Conservation (phyloP, 495 filamentous ascomycete species). For the Lophiostoma macrostomum region DNA sequence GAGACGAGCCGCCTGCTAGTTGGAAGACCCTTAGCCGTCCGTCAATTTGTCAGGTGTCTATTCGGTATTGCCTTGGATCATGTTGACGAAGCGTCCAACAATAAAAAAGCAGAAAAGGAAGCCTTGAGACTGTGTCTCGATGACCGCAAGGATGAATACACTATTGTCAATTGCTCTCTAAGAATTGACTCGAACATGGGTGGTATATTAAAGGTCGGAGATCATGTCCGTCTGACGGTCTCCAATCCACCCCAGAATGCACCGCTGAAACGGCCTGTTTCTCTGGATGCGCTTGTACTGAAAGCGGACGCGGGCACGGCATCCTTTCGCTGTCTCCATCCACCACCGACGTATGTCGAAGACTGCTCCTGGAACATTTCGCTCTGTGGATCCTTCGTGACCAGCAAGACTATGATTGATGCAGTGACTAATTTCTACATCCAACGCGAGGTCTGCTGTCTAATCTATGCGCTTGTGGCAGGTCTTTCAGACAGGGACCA, state of each 20-base stretch:
- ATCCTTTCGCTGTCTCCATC: conserved; percentile 47
- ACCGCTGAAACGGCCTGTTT: conserved; percentile 33
- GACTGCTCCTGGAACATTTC: conserved; percentile 46
- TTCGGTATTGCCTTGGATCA: conserved; percentile 52
- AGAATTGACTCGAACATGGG: conserved; percentile 44
- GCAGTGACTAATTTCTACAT: conserved; percentile 43
- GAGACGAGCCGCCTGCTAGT: conserved; percentile 42
- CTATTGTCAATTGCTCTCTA: conserved; percentile 38
- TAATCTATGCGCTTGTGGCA: conserved; percentile 39
- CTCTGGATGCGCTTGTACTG: conserved; percentile 45
- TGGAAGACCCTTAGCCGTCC: conserved; percentile 34
- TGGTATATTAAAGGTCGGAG: conserved; percentile 19
- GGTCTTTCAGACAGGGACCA: conserved; percentile 12
- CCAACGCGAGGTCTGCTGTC: conserved; percentile 35
- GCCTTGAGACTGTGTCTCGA: conserved; percentile 36
- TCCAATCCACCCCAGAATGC: conserved; percentile 43
- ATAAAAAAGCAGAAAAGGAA: conserved; percentile 36
- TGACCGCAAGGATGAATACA: conserved; percentile 22
- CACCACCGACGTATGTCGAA: conserved; percentile 42
- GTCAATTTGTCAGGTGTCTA: conserved; percentile 41
- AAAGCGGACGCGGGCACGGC: conserved; percentile 41
- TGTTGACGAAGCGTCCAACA: conserved; percentile 45
- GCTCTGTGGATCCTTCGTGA: conserved; percentile 49
- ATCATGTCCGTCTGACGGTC: conserved; percentile 46
- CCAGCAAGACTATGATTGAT: conserved; percentile 48